Conservation (phyloP, 1,284 basidiomycete genomes). For the Hymenochaete sp. region DNA sequence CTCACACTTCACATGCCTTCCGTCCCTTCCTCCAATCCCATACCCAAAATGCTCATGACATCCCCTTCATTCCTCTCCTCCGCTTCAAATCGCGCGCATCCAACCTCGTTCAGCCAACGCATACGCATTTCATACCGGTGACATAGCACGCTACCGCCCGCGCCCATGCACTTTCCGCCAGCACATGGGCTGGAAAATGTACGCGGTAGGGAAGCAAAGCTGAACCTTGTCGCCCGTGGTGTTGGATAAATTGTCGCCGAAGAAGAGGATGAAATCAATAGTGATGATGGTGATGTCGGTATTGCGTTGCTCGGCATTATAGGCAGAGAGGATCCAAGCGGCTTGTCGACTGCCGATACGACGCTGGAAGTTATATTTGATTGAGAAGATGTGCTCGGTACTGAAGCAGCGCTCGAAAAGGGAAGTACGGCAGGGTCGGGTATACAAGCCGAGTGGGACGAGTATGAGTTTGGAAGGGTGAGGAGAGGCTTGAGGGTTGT, state of each 20-base stretch:
- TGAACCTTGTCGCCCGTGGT: background rate
- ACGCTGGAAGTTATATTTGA: slow-evolving; percentile 17
- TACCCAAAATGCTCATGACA: slow-evolving; percentile 4
- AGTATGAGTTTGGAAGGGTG: slow-evolving; percentile 25
- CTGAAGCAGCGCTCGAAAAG: too few relatives aligned
- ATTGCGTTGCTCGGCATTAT: too few relatives aligned
- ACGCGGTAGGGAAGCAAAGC: background rate
- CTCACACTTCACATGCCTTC: too few relatives aligned
- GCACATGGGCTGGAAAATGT: slow-evolving; percentile 22
- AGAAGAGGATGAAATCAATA: too few relatives aligned
- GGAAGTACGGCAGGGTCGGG: slow-evolving; percentile 29
- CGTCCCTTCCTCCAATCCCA: too few relatives aligned
- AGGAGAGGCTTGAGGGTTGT: slow-evolving; percentile 47
- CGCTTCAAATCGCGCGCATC: slow-evolving; percentile 42
- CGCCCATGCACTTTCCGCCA: slow-evolving; percentile 30
- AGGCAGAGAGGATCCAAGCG: too few relatives aligned
- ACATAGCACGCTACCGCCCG: slow-evolving; percentile 31
- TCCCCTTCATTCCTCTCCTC: slow-evolving; percentile 10
- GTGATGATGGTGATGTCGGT: too few relatives aligned
- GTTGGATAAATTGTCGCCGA: too few relatives aligned
- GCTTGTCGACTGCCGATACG: background rate
- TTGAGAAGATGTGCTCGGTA: too few relatives aligned
- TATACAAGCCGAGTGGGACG: slow-evolving; percentile 23
- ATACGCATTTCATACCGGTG: slow-evolving; percentile 34
- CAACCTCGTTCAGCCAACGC: slow-evolving; percentile 37